Conservation (phyloP, 2,329 filamentous ascomycete species). For the Penicillium sp. region DNA sequence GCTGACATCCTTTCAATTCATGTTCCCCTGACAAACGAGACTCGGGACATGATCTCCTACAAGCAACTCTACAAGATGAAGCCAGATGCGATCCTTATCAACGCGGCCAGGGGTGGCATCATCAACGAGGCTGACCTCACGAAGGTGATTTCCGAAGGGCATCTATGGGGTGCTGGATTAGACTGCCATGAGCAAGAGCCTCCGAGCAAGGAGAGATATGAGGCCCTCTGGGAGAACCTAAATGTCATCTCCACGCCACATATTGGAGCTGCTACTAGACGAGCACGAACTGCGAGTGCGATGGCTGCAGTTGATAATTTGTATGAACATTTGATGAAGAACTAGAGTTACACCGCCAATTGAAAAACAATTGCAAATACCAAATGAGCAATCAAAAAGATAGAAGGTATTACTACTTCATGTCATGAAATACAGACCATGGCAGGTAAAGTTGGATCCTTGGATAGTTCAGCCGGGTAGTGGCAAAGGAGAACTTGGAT, state of each 20-base stretch:
- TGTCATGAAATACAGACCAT: too few relatives aligned
- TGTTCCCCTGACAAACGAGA: conserved; percentile 42
- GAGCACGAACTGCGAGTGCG: conserved; percentile 43
- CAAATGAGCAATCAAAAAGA: conserved; percentile 21
- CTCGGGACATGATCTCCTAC: conserved; percentile 37
- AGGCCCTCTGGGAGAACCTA: conserved; percentile 36
- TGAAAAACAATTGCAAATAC: conserved; percentile 25
- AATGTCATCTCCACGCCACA: conserved; percentile 51
- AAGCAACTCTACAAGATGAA: conserved; percentile 43
- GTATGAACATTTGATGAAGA: conserved; percentile 23
- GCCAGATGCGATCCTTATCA: conserved; percentile 45
- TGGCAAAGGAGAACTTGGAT: too few relatives aligned
- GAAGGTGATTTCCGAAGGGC: conserved; percentile 35
- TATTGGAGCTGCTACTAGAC: conserved; percentile 51
- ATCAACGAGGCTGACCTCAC: conserved; percentile 43
- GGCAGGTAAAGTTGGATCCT: too few relatives aligned
- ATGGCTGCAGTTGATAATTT: conserved; percentile 41
- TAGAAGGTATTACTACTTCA: too few relatives aligned
- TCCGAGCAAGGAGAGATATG: conserved; percentile 41
- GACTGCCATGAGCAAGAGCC: conserved; percentile 49
- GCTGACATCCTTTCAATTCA: conserved; percentile 45
- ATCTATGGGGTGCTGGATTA: conserved; percentile 47
- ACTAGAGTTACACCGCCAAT: too few relatives aligned
- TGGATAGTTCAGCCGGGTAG: too few relatives aligned
- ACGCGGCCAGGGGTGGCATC: conserved; percentile 47